phyloP scores from a whole-genome alignment of 345 rosid genomes.

The Anacardium occidentale region DNA sequence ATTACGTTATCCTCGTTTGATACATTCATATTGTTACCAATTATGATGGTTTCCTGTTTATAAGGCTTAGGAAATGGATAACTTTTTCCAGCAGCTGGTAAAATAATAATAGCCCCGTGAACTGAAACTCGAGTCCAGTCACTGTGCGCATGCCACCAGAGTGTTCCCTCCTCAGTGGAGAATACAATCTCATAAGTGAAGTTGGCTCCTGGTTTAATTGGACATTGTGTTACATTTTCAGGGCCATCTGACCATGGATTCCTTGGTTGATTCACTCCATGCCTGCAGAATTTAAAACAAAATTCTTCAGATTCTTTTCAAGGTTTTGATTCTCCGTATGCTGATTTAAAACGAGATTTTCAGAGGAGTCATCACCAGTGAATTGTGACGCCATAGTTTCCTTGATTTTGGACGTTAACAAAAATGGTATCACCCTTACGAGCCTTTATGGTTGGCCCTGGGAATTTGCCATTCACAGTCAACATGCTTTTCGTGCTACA shows the following conservation, averaged over 20 bases:
- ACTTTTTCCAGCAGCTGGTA: conserved; percentile 20
- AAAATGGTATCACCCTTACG: too few relatives aligned
- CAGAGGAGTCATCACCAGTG: too few relatives aligned
- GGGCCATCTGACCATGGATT: conserved; percentile 51
- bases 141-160: conserved; percentile 17
- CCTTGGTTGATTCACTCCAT: conserved; percentile 47
- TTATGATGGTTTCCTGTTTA: conserved; percentile 30
- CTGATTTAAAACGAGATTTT: too few relatives aligned
- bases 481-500: too few relatives aligned
- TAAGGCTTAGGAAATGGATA: conserved; percentile 36
- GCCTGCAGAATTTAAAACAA: conserved; percentile 23
- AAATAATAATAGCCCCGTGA: conserved; percentile 38
- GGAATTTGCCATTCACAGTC: too few relatives aligned
- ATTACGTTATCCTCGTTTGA: background rate
- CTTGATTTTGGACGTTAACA: too few relatives aligned
- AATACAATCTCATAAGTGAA: conserved; percentile 40
- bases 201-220: conserved; percentile 35
- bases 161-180: conserved; percentile 41
- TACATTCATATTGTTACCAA: conserved; percentile 24
- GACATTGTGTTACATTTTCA: conserved; percentile 50
- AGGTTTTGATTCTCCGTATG: too few relatives aligned
- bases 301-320: too few relatives aligned
- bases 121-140: conserved; percentile 50
- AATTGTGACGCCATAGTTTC: too few relatives aligned
- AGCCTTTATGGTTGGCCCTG: too few relatives aligned